Evolutionary conservation across 306 rosid genomes (phyloP).

Genomic region (Hippophae rhamnoides): DNA sequence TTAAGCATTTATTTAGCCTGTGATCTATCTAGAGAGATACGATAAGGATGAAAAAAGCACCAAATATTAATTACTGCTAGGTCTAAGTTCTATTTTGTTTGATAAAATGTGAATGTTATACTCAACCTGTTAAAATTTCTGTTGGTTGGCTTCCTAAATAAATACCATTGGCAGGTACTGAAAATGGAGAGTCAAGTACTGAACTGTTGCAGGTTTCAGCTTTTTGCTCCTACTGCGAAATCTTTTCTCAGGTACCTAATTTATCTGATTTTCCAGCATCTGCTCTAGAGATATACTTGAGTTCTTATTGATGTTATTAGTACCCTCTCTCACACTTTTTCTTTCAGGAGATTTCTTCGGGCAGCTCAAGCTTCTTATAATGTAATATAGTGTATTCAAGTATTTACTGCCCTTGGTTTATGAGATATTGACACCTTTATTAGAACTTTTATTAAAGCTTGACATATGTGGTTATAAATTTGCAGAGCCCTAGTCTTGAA

Average conservation of each 20-base stretch:
- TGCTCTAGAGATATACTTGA: neutral
- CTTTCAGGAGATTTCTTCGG: constrained; percentile 79
- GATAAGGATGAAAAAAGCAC: too few relatives aligned
- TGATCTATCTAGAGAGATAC: too few relatives aligned
- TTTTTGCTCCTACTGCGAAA: constrained; percentile 54
- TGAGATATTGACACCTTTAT: constrained; percentile 15
- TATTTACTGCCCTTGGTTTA: constrained; percentile 13
- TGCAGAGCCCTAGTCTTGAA: constrained; percentile 71
- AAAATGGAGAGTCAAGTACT: constrained; percentile 49
- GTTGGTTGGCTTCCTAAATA: constrained; percentile 17
- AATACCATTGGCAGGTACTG: constrained; percentile 38
- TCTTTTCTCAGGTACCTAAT: constrained; percentile 50
- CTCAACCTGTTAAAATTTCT: constrained; percentile 6
- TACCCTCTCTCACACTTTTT: constrained; percentile 21
- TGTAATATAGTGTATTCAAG: constrained; percentile 37
- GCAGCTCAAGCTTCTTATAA: constrained; percentile 79
- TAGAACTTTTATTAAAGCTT: constrained; percentile 5
- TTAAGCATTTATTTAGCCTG: too few relatives aligned
- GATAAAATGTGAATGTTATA: neutral
- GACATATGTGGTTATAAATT: constrained; percentile 7
- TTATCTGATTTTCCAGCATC: constrained; percentile 1
- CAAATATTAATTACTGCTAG: too few relatives aligned
- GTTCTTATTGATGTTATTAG: neutral
- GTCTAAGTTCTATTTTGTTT: too few relatives aligned
- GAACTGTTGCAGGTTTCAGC: constrained; percentile 41